A percentile compares a stretch with the other conserved stretches of the same genome.
These are phyloP conservation scores for Actinomortierella wolfii DNA, from an alignment of 371 early-diverging fungal genomes.

Conservation along the genomic window DNA sequence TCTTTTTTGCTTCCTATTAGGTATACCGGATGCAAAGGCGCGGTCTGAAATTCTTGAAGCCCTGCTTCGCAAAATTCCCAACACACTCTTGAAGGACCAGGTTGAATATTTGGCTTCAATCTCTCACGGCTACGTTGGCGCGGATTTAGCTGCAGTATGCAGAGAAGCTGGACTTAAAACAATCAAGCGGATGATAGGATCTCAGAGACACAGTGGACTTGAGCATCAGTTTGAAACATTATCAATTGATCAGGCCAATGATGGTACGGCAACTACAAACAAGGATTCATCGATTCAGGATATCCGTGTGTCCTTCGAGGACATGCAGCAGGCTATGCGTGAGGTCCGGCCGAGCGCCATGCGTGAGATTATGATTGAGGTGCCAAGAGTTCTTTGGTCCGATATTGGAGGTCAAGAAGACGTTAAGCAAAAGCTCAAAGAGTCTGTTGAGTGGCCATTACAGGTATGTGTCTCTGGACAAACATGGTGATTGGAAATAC, in stretches of 20 bases:
- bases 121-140: conserved; percentile 98
- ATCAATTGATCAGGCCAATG: conserved; percentile 4
- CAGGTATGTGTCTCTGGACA: conserved; percentile 63
- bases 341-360: conserved; percentile 93
- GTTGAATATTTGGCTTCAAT: conserved; percentile 64
- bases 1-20: conserved; percentile 42
- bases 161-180: conserved; percentile 89
- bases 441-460: conserved; percentile 99
- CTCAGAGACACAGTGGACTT: too few species aligned
- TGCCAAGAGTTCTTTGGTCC: conserved; percentile 94
- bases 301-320: conserved; percentile 43
- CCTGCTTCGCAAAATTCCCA: conserved; percentile 72
- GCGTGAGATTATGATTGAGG: conserved; percentile 94
- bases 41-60: conserved; percentile 81
- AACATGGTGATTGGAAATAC: too few species aligned
- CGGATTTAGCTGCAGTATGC: conserved; percentile 89
- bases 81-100: conserved; percentile 63
- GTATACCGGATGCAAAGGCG: conserved; percentile 78
- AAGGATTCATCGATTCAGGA: conserved; percentile 5
- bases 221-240: conserved; percentile 3
- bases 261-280: neutral
- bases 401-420: conserved; percentile 98
- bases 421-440: conserved; percentile 93
- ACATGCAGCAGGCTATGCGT: conserved; percentile 62
- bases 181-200: conserved; percentile 62